phyloP scores from a whole-genome alignment of 257 asterid genomes.

The Linderniella brevidens region DNA sequence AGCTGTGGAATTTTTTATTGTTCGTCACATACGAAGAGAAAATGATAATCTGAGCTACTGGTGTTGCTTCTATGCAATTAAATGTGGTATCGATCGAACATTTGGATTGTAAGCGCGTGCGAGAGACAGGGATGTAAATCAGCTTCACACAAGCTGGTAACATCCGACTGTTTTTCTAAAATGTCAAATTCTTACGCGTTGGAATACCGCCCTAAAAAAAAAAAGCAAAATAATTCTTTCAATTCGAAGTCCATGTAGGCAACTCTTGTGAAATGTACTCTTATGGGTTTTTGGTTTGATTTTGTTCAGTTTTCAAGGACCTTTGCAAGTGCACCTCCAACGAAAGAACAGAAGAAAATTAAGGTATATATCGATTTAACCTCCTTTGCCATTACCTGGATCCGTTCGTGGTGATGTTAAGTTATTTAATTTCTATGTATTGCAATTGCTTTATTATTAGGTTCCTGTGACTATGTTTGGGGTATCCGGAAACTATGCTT shows the following conservation, averaged over 20 bases:
- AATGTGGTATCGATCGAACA: too few species aligned
- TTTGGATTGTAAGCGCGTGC: too few species aligned
- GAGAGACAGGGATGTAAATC: too few species aligned
- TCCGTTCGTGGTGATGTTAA: neutral
- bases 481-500: constrained; percentile 79
- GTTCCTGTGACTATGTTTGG: constrained; percentile 76
- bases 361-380: neutral
- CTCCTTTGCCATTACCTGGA: neutral
- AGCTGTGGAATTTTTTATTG: too few species aligned
- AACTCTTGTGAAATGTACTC: neutral
- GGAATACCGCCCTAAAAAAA: too few species aligned
- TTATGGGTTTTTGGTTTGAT: neutral
- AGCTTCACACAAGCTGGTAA: too few species aligned
- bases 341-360: neutral
- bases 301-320: neutral
- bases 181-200: too few species aligned
- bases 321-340: neutral
- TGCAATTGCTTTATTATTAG: constrained; percentile 17
- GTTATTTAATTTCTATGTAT: neutral
- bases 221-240: too few species aligned
- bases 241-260: neutral
- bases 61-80: too few species aligned
- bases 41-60: too few species aligned
- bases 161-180: too few species aligned
- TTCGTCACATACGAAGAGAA: too few species aligned